These are phyloP conservation scores for Boletus sp. DNA, from an alignment of 768 basidiomycete species.

Conservation along the genomic window DNA sequence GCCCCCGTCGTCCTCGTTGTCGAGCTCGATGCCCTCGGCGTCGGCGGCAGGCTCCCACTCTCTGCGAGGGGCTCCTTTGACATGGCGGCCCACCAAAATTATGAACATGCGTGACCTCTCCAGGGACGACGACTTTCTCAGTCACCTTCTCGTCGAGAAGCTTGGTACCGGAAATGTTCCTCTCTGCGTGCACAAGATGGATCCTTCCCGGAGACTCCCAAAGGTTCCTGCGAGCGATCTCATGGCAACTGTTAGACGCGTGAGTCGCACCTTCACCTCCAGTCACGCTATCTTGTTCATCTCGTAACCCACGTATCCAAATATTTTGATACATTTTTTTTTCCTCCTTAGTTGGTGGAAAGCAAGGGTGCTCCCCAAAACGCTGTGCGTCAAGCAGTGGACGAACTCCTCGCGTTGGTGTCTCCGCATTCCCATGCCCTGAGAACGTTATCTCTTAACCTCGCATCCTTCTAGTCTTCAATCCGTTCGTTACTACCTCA, in stretches of 20 bases:
- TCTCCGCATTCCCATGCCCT: constrained; percentile 14
- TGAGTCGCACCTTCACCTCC: constrained; percentile 37
- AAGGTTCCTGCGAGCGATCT: constrained; percentile 69
- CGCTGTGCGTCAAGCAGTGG: constrained; percentile 68
- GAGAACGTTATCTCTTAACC: constrained; percentile 17
- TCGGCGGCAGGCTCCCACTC: constrained; percentile 26
- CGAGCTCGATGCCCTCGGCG: constrained; percentile 33
- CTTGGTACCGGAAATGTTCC: constrained; percentile 77
- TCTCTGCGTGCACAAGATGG: constrained; percentile 90
- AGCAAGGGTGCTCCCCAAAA: constrained; percentile 52
- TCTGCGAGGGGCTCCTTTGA: constrained; percentile 29
- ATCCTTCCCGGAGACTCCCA: constrained; percentile 69
- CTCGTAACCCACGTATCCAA: constrained; percentile 10
- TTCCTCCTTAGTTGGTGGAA: constrained; percentile 50
- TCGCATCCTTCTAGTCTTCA: constrained; percentile 48
- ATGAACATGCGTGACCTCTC: constrained; percentile 91
- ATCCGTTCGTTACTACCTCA: constrained; percentile 75
- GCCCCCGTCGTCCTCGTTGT: constrained; percentile 23
- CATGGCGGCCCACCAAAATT: constrained; percentile 82
- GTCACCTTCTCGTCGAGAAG: constrained; percentile 85
- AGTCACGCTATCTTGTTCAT: constrained; percentile 31
- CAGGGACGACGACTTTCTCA: constrained; percentile 88
- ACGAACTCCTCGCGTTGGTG: constrained; percentile 72
- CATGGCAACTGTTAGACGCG: constrained; percentile 73
- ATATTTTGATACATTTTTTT: constrained; percentile 23